These are phyloP conservation scores for Leccinellum luteum DNA, from an alignment of 768 basidiomycete genomes.

Conservation along the genomic window DNA sequence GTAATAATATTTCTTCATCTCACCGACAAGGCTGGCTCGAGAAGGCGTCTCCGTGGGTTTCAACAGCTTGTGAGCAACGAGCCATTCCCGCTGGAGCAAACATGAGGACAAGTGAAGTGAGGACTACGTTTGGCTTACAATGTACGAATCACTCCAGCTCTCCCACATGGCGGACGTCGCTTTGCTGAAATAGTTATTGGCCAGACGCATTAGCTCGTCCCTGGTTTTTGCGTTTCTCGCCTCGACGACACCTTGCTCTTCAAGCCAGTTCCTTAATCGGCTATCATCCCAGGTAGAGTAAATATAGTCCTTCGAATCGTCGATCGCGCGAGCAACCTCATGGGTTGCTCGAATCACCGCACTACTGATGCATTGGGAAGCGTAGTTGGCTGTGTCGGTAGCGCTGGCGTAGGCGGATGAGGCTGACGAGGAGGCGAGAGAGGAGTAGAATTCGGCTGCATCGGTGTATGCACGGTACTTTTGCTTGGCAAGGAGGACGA, in stretches of 20 bases:
- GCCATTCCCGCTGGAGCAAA: conserved; percentile 68
- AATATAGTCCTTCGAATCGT: conserved; percentile 81
- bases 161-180: conserved; percentile 69
- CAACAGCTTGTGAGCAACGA: conserved; percentile 72
- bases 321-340: conserved; percentile 48
- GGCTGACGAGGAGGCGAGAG: conserved; percentile 45
- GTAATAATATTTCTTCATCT: conserved; percentile 84
- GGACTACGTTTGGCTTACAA: conserved; percentile 43
- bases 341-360: conserved; percentile 52
- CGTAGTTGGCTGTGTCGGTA: conserved; percentile 34
- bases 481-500: conserved; percentile 73
- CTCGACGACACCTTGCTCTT: conserved; percentile 69
- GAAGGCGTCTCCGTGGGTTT: conserved; percentile 53
- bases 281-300: conserved; percentile 90
- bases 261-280: conserved; percentile 66
- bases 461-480: conserved; percentile 58
- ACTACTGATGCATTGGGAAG: conserved; percentile 40
- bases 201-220: conserved; percentile 64
- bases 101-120: background rate
- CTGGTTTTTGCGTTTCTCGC: conserved; percentile 52
- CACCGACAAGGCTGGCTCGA: conserved; percentile 52
- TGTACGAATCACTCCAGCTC: conserved; percentile 83
- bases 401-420: conserved; percentile 53
- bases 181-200: conserved; percentile 65
- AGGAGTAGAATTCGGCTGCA: conserved; percentile 56